Conservation (phyloP, 139 green algal genomes). For the Parachlorella kessleri region DNA sequence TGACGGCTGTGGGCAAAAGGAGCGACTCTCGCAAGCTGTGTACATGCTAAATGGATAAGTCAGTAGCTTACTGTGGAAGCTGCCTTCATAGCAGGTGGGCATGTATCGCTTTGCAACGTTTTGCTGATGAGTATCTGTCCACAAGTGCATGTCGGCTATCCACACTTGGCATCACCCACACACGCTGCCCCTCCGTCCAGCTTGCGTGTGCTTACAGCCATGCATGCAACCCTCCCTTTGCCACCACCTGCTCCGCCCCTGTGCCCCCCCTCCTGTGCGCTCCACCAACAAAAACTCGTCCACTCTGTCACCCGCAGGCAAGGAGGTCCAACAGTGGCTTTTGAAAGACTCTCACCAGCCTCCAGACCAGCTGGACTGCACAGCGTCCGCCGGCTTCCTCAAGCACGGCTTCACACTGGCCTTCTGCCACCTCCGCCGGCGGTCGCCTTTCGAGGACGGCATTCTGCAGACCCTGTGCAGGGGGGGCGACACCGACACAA, state of each 20-base stretch:
- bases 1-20: no score
- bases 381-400: background rate
- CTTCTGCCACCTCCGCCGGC: constrained; percentile 10
- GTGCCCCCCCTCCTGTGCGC: background rate
- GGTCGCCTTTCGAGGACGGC: constrained; percentile 9
- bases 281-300: no score
- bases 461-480: constrained; percentile 35
- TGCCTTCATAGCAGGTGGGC: background rate
- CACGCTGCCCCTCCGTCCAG: no score
- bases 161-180: no score
- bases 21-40: no score
- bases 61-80: background rate
- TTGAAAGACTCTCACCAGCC: constrained; percentile 5
- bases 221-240: no score
- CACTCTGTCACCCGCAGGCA: background rate
- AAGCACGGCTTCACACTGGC: constrained; percentile 6
- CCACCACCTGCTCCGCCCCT: no score
- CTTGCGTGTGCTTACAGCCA: no score
- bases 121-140: no score
- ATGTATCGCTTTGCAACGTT: background rate
- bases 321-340: constrained; percentile 19
- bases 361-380: background rate
- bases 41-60: no score
- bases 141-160: no score
- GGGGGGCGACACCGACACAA: constrained; percentile 62